Evolutionary conservation across 805 yeast species (phyloP).

Genomic region (Debaryomyces castellii): DNA sequence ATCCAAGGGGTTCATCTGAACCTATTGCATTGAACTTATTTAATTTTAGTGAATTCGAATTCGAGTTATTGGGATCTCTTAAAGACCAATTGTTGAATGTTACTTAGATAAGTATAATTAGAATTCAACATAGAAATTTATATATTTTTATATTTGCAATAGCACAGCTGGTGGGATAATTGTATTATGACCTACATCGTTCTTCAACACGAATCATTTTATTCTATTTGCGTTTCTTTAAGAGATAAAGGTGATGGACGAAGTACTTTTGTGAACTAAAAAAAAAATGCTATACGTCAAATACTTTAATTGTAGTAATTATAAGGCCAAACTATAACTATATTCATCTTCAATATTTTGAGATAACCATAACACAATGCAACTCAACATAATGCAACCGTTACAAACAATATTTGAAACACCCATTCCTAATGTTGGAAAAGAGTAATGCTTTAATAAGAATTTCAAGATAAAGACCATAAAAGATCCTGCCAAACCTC

Average conservation of each 20-base stretch:
- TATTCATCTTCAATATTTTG: conserved; percentile 96
- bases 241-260: too few species aligned
- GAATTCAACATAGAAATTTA: not conserved
- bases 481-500: conserved; percentile 90
- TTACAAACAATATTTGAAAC: conserved; percentile 82
- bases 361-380: conserved; percentile 87
- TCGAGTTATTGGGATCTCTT: conserved; percentile 45
- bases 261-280: too few species aligned
- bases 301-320: conserved; percentile 9
- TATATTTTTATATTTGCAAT: not conserved
- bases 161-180: not conserved
- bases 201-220: too few species aligned
- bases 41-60: conserved; percentile 71
- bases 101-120: not conserved
- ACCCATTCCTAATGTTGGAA: conserved; percentile 95
- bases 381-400: conserved; percentile 79
- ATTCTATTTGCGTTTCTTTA: too few species aligned
- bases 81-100: conserved; percentile 29
- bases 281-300: too few species aligned
- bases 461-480: conserved; percentile 86
- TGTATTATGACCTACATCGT: too few species aligned
- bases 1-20: conserved; percentile 51
- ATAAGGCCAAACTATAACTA: conserved; percentile 83
- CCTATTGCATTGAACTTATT: conserved; percentile 50
- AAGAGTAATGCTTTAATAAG: conserved; percentile 69